These are phyloP conservation scores for Scenedesmus sp. DNA, from an alignment of 163 green algal species.

Conservation along the genomic window DNA sequence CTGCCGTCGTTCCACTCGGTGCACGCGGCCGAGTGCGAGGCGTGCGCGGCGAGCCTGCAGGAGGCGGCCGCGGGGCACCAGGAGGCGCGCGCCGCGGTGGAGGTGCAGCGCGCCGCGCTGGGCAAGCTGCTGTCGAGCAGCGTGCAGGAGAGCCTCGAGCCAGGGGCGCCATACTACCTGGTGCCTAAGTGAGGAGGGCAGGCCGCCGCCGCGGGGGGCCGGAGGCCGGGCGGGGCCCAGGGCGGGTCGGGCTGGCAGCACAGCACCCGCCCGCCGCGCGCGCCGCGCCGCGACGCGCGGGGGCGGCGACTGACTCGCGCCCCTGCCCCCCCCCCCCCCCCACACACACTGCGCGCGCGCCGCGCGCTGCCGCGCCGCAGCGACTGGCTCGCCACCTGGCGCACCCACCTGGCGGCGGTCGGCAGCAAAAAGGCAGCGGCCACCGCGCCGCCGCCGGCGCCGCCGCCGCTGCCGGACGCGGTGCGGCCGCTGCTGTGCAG, in stretches of 20 bases:
- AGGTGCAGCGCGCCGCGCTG: slow-evolving; percentile 14
- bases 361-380: slow-evolving; percentile 15
- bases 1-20: slow-evolving; percentile 7
- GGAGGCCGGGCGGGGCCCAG: no score
- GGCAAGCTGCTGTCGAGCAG: slow-evolving; percentile 23
- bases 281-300: no score
- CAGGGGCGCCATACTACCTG: slow-evolving; percentile 23
- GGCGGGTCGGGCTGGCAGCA: no score
- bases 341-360: no score
- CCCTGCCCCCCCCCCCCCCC: no score
- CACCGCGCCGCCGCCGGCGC: not conserved
- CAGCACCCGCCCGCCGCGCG: no score
- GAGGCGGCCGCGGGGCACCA: slow-evolving; percentile 26
- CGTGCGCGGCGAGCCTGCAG: slow-evolving; percentile 11
- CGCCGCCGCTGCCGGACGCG: slow-evolving; percentile 31
- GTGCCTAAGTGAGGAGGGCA: slow-evolving; percentile 41
- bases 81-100: slow-evolving; percentile 22
- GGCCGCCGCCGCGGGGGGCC: no score
- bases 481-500: slow-evolving; percentile 17
- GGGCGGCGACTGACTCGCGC: no score
- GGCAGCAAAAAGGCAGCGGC: not conserved
- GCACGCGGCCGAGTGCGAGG: not conserved
- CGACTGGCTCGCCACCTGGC: slow-evolving; percentile 24
- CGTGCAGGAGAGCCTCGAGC: slow-evolving; percentile 22
- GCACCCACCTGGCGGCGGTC: not conserved